Evolutionary conservation across 106 monocot species (phyloP).

Genomic region (Amphibolis antarctica): DNA sequence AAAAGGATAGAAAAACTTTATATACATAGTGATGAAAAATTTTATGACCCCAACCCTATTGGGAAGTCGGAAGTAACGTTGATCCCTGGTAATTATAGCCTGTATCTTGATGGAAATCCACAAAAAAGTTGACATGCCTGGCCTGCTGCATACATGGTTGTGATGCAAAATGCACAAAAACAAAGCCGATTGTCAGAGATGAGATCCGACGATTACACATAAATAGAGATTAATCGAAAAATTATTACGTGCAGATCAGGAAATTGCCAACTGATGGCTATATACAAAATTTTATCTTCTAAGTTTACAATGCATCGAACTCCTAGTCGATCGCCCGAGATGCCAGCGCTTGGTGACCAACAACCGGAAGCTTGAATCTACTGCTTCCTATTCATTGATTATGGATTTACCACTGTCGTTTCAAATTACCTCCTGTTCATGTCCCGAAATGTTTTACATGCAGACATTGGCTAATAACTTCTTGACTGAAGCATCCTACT

Average conservation of each 20-base stretch:
- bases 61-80: too few relatives aligned
- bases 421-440: not conserved
- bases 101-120: too few relatives aligned
- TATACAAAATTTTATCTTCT: not conserved
- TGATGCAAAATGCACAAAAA: too few relatives aligned
- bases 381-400: not conserved
- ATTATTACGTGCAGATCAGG: too few relatives aligned
- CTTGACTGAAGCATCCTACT: slow-evolving; percentile 26
- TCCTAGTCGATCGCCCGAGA: not conserved
- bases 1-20: too few relatives aligned
- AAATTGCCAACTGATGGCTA: not conserved
- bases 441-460: not conserved
- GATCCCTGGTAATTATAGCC: too few relatives aligned
- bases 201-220: not conserved
- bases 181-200: not conserved
- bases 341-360: not conserved
- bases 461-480: slow-evolving; percentile 29
- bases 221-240: too few relatives aligned
- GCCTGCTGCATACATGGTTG: too few relatives aligned
- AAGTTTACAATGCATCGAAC: not conserved
- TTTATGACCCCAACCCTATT: too few relatives aligned
- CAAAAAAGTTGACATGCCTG: too few relatives aligned
- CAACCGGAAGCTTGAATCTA: not conserved
- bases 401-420: not conserved
- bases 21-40: too few relatives aligned